These are phyloP conservation scores for Ustilago nuda DNA, from an alignment of 1,284 basidiomycete genomes.

Conservation along the genomic window DNA sequence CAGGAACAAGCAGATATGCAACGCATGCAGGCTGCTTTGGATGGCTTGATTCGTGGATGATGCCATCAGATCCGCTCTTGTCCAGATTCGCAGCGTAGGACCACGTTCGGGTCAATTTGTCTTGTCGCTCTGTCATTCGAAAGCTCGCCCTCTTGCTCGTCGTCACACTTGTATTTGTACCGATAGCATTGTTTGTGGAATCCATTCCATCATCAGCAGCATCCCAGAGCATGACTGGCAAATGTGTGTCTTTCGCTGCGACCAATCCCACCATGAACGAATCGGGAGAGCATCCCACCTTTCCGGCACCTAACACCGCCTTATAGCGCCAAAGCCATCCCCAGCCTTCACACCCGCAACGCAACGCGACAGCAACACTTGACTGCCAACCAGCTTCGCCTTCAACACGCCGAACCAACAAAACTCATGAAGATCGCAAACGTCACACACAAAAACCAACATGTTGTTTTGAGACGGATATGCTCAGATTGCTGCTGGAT, in stretches of 20 bases:
- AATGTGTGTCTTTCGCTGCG: background rate
- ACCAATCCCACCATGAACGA: background rate
- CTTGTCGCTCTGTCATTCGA: background rate
- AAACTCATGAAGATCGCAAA: constrained; percentile 8
- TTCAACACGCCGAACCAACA: background rate
- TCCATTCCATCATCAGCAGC: background rate
- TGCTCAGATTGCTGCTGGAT: constrained; percentile 62
- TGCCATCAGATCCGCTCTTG: no score
- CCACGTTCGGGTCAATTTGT: background rate
- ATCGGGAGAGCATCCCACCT: background rate
- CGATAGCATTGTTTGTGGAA: background rate
- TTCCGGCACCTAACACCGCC: background rate
- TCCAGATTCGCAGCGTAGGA: no score
- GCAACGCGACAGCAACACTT: background rate
- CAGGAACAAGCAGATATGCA: constrained; percentile 61
- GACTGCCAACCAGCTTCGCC: background rate
- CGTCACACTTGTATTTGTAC: constrained; percentile 19
- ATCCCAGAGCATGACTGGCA: background rate
- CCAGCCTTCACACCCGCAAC: no score
- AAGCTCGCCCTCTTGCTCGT: background rate
- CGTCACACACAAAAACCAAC: background rate
- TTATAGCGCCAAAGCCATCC: no score
- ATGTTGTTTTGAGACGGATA: constrained; percentile 44
- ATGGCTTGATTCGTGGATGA: constrained; percentile 63
- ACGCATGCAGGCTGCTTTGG: constrained; percentile 66